These are phyloP conservation scores for Calonectria crousiana DNA, from an alignment of 2,329 filamentous ascomycete genomes.

Conservation along the genomic window DNA sequence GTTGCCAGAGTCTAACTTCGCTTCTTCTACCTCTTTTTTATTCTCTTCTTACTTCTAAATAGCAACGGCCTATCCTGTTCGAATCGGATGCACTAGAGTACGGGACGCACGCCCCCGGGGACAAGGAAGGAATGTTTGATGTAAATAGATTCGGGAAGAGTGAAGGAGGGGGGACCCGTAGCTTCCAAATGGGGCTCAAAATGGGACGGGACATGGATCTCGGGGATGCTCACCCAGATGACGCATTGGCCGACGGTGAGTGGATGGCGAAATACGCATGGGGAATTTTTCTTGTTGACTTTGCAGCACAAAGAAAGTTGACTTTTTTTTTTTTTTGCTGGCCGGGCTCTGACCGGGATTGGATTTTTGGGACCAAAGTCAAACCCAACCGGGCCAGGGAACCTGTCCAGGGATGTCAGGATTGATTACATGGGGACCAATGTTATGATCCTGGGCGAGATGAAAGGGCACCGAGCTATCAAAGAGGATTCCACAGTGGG, in stretches of 20 bases:
- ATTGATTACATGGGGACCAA: neutral
- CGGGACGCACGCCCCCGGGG: neutral
- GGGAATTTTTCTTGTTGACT: neutral
- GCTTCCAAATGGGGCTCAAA: neutral
- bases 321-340: neutral
- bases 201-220: conserved; percentile 9
- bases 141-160: conserved; percentile 5
- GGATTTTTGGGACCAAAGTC: neutral
- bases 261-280: neutral
- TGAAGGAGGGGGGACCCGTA: neutral
- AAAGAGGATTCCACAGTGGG: neutral
- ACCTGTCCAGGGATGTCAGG: neutral
- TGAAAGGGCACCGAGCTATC: neutral
- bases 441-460: neutral
- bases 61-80: neutral
- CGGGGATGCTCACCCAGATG: neutral
- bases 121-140: conserved; percentile 14
- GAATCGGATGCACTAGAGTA: too few relatives aligned
- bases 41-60: neutral
- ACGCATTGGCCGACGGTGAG: neutral
- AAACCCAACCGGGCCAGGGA: neutral
- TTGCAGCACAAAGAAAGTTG: neutral
- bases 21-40: neutral
- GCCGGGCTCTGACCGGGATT: neutral
- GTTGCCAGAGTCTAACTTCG: neutral